Conservation (phyloP, 129 eudicot species). For the Heracleum sosnowskyi region DNA sequence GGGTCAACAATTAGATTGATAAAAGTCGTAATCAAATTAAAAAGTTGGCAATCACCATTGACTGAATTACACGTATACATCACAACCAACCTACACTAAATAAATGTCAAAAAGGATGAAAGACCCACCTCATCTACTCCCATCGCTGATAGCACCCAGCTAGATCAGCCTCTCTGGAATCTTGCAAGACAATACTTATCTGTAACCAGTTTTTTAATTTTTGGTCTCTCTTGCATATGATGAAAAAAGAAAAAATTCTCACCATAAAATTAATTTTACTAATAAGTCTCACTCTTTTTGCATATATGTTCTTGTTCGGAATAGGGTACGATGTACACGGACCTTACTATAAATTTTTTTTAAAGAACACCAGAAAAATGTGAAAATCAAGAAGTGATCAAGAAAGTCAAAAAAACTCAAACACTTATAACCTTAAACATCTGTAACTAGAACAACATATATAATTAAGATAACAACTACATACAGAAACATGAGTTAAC, state of each 20-base stretch:
- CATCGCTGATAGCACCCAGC: neutral
- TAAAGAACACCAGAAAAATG: no score
- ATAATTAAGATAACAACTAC: neutral
- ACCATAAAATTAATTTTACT: no score
- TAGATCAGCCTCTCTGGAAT: neutral
- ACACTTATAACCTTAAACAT: neutral
- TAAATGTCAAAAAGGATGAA: neutral
- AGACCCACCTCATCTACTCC: constrained; percentile 12
- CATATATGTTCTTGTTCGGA: neutral
- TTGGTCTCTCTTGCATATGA: neutral
- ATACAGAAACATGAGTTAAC: neutral
- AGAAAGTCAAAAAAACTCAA: neutral
- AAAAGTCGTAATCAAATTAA: neutral
- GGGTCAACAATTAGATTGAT: neutral
- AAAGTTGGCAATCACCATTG: neutral
- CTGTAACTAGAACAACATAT: neutral
- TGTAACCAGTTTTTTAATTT: neutral
- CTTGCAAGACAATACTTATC: neutral
- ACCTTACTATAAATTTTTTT: no score
- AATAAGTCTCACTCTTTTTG: neutral
- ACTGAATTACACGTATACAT: neutral
- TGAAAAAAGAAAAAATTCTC: neutral
- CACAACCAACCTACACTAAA: neutral
- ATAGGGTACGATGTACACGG: neutral
- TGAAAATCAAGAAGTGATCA: neutral